phyloP scores from a whole-genome alignment of 2,329 filamentous ascomycete species.

The Aureobasidium subglaciale region DNA sequence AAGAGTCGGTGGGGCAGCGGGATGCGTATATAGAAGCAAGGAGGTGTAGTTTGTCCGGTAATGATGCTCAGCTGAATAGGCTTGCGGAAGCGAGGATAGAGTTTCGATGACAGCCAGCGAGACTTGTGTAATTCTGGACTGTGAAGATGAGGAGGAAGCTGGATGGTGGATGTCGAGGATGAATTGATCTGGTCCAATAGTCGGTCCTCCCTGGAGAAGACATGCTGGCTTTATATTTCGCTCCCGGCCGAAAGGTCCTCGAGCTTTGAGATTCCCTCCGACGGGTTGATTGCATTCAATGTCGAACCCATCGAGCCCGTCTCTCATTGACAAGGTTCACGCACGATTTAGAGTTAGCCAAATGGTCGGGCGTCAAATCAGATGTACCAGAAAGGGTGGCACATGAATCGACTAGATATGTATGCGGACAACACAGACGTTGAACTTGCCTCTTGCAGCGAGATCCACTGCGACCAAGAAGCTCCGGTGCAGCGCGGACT shows the following conservation, averaged over 20 bases:
- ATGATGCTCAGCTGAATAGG: conserved; percentile 8
- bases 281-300: not conserved
- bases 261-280: not conserved
- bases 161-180: not conserved
- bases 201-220: not conserved
- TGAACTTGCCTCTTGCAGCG: conserved; percentile 11
- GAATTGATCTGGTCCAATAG: conserved; percentile 6
- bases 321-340: conserved; percentile 1
- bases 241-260: not conserved
- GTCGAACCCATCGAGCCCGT: not conserved
- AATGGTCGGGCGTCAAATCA: conserved; percentile 13
- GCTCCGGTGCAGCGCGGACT: conserved; percentile 10
- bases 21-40: too few relatives aligned
- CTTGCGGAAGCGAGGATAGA: not conserved
- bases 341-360: conserved; percentile 8
- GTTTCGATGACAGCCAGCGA: not conserved
- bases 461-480: conserved; percentile 10
- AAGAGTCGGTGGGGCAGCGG: too few relatives aligned
- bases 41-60: not conserved
- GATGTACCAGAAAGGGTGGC: conserved; percentile 4
- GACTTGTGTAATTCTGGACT: not conserved
- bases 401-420: not conserved
- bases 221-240: not conserved
- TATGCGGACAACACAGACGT: conserved; percentile 11
- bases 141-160: not conserved